A percentile compares a stretch with the other conserved stretches of the same genome.
Conservation (phyloP, 495 filamentous ascomycete genomes). For the Penicillium atrosanguineum region DNA sequence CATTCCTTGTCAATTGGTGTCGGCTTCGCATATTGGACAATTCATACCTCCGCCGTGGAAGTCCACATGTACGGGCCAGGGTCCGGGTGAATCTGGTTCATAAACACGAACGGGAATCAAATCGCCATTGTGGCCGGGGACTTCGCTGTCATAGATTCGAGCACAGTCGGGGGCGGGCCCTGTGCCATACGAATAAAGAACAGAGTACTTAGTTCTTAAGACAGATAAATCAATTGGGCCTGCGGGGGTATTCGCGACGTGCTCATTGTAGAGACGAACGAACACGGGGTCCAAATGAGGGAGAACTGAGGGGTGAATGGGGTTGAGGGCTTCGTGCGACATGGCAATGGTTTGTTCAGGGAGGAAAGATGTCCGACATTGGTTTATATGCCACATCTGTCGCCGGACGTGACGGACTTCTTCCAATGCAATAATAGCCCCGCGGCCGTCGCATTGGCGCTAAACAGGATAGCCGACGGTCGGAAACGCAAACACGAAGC, state of each 20-base stretch:
- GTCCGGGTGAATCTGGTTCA: constrained; percentile 38
- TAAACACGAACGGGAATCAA: constrained; percentile 42
- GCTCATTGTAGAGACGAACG: constrained; percentile 28
- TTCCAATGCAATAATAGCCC: neutral
- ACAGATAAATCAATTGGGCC: constrained; percentile 28
- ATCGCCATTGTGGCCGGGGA: constrained; percentile 40
- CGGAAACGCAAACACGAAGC: neutral
- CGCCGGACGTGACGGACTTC: neutral
- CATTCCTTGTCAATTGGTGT: neutral
- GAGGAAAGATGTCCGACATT: neutral
- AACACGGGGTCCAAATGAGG: constrained; percentile 28
- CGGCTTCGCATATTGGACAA: too few species aligned
- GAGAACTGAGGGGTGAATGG: constrained; percentile 28
- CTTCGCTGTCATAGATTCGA: constrained; percentile 30
- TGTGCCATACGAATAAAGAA: constrained; percentile 30
- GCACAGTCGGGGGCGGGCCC: constrained; percentile 26
- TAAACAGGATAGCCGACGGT: constrained; percentile 12
- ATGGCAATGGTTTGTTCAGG: constrained; percentile 1
- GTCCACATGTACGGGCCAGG: constrained; percentile 48
- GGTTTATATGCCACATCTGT: constrained; percentile 3
- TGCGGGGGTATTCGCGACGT: constrained; percentile 29
- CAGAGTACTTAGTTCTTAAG: constrained; percentile 27
- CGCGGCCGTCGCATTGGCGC: constrained; percentile 16
- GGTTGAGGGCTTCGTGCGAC: constrained; percentile 32
- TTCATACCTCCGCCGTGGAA: constrained; percentile 39